Percentiles rank a stretch among this genome's conserved stretches.
phyloP scores from a whole-genome alignment of 257 asterid species.

The Avicennia marina region DNA sequence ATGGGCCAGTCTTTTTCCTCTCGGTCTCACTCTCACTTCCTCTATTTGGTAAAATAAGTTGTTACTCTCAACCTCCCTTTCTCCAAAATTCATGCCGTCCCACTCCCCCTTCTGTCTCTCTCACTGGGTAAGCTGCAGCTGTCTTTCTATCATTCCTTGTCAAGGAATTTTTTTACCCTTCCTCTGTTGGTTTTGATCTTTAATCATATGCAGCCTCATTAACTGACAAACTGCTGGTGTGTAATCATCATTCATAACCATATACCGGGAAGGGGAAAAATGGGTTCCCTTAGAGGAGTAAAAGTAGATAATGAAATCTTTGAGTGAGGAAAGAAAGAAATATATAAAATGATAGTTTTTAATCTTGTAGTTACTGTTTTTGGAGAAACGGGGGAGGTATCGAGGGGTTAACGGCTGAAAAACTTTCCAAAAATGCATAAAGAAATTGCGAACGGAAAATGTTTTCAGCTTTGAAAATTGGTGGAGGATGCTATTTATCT shows the following conservation, averaged over 20 bases:
- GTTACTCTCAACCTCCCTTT: background rate
- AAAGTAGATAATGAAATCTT: slow-evolving; percentile 8
- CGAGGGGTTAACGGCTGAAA: slow-evolving; percentile 15
- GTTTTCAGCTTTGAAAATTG: slow-evolving; percentile 28
- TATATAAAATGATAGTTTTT: too few relatives aligned
- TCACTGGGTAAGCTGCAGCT: slow-evolving; percentile 17
- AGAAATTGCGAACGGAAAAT: background rate
- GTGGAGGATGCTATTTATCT: background rate
- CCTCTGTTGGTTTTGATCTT: background rate
- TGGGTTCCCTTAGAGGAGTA: slow-evolving; percentile 2
- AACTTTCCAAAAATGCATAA: slow-evolving; percentile 1
- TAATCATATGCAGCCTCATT: slow-evolving; percentile 3
- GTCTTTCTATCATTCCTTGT: slow-evolving; percentile 14
- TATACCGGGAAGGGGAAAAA: background rate
- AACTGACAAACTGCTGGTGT: slow-evolving; percentile 16
- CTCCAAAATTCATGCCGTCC: background rate
- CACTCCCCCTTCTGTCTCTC: background rate
- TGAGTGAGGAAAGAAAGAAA: background rate
- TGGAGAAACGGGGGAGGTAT: slow-evolving; percentile 13
- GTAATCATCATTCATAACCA: slow-evolving; percentile 18
- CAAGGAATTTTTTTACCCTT: background rate
- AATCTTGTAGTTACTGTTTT: slow-evolving; percentile 16
- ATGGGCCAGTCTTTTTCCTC: background rate
- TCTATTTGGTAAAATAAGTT: slow-evolving; percentile 35
- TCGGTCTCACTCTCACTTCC: slow-evolving; percentile 14